phyloP scores from a whole-genome alignment of 257 asterid species.

The Solanum gracilifrons region DNA sequence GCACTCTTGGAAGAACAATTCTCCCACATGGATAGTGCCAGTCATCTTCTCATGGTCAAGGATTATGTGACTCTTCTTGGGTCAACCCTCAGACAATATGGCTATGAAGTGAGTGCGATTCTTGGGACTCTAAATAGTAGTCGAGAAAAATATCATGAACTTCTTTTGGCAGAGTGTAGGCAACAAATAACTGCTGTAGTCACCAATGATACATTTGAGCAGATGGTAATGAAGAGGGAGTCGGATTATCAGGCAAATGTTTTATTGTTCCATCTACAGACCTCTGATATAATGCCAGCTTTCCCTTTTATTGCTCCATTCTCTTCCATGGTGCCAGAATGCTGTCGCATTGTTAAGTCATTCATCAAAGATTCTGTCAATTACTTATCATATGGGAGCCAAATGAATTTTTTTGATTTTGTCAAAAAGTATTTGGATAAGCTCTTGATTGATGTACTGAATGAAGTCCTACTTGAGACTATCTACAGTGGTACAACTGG shows the following conservation, averaged over 20 bases:
- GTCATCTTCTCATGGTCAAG: conserved; percentile 79
- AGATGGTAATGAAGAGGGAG: conserved; percentile 90
- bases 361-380: conserved; percentile 78
- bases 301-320: conserved; percentile 90
- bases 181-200: conserved; percentile 50
- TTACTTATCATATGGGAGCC: conserved; percentile 71
- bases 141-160: conserved; percentile 75
- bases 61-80: conserved; percentile 92
- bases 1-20: conserved; percentile 64
- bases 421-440: conserved; percentile 70
- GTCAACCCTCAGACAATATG: conserved; percentile 75
- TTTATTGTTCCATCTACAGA: conserved; percentile 73
- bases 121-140: conserved; percentile 67
- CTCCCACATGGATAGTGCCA: conserved; percentile 73
- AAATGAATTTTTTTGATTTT: conserved; percentile 72
- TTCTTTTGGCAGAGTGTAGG: conserved; percentile 68
- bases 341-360: conserved; percentile 69
- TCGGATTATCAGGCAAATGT: conserved; percentile 87
- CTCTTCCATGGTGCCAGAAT: conserved; percentile 83
- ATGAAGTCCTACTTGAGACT: conserved; percentile 49
- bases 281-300: conserved; percentile 91
- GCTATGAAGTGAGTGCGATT: conserved; percentile 64
- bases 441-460: conserved; percentile 72
- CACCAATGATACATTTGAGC: conserved; percentile 49
- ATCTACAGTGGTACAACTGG: conserved; percentile 51